Base-by-base conservation (phyloP, 2,329 filamentous ascomycete species). In the Aspergillus awamori region DNA sequence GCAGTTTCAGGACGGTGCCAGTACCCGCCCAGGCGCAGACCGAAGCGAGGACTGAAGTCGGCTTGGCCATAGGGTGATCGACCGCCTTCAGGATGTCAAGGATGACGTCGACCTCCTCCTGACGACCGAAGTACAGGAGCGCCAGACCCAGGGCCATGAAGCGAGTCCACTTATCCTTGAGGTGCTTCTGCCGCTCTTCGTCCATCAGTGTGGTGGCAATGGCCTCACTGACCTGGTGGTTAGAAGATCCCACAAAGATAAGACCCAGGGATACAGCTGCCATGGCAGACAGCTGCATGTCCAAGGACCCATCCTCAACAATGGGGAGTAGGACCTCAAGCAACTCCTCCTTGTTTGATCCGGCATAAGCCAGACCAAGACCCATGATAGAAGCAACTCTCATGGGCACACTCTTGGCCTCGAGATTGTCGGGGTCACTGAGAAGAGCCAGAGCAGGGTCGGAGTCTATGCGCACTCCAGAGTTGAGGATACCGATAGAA, bases 21-120 rank as follows among this genome's bases (percentile, higher is more conserved):
- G 96, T 99, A 60, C 95, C 95, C 53, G 95, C 95, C 93, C 94
- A 99, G 4, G 95, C 95, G 74, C 96, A 99, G 59, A 98, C 96
- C 72, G 97, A 94, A 15, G 93, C 93, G 63, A 99, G 86, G 5
- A 98, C 92, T 1, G 92, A 91, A 1, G 94, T 97, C n/a, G 95
- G 91, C 79, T 95, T 95, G 20, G 93, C 92, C 88, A 97, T 96
- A 24, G 95, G 94, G 75, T 98, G 94, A 66, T 98, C 93, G 57
- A 98, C 93, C 26, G 91, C 95, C 82, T 98, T 99, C 59, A 99
- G 85, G 0, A 95, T 97, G 80, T 99, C 95, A 33, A 98, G 81
- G 67, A 98, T 93, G 60, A 98, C 94, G 71, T 99, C 95, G n/a
- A 98, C 95, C 76, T 98, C 94, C 77, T 99, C 95, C 79, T 99